Conservation (phyloP, 1,139 yeast genomes). For the Lodderomyces margitis region DNA sequence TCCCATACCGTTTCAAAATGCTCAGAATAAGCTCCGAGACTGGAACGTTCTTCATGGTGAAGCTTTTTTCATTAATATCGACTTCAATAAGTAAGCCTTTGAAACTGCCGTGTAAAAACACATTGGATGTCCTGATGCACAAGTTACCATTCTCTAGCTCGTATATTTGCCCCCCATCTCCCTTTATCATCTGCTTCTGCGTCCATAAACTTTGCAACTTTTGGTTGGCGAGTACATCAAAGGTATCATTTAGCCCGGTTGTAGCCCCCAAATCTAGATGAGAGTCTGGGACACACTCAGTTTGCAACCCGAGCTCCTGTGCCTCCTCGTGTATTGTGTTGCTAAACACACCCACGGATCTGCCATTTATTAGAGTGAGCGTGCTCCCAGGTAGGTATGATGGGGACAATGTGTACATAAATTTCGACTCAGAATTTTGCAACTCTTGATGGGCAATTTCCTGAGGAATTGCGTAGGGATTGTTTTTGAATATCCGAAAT, state of each 20-base stretch:
- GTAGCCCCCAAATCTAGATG: constrained; percentile 48
- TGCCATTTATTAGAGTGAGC: constrained; percentile 53
- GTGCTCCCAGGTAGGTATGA: constrained; percentile 53
- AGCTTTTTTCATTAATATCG: constrained; percentile 26
- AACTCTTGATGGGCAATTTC: constrained; percentile 28
- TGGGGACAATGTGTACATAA: constrained; percentile 56
- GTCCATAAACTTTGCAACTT: constrained; percentile 74
- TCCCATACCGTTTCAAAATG: constrained; percentile 34
- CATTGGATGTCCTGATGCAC: constrained; percentile 61
- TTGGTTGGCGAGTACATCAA: constrained; percentile 47
- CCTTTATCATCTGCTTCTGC: constrained; percentile 67
- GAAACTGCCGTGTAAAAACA: constrained; percentile 71
- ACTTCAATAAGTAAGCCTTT: constrained; percentile 68
- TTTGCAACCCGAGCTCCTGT: constrained; percentile 17
- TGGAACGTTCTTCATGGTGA: constrained; percentile 6
- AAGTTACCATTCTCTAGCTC: constrained; percentile 48
- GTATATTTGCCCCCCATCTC: constrained; percentile 73
- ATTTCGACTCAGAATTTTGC: constrained; percentile 42
- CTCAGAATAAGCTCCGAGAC: constrained; percentile 21
- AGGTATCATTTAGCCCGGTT: constrained; percentile 47
- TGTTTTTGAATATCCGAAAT: constrained; percentile 63
- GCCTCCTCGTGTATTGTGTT: constrained; percentile 38
- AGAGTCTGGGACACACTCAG: constrained; percentile 33
- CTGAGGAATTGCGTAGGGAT: constrained; percentile 48
- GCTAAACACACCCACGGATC: constrained; percentile 45